These are phyloP conservation scores for Perkinsus marinus DNA, from an alignment of 169 alveolate species.

Conservation along the genomic window DNA sequence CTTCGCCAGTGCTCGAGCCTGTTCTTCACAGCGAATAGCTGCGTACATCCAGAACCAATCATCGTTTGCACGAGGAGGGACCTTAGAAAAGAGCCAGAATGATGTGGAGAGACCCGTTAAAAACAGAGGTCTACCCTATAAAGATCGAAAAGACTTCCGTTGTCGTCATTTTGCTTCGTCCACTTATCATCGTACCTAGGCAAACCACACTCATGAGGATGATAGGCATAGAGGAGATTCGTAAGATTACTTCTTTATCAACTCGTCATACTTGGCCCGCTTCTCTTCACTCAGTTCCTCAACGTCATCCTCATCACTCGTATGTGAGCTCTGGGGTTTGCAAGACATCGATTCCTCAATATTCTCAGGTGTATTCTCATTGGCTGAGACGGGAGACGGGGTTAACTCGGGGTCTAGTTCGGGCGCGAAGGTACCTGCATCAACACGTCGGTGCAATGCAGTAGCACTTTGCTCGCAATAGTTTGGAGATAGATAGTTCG, in stretches of 20 bases:
- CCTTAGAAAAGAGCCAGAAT: neutral
- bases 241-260: neutral
- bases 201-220: neutral
- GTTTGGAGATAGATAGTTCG: too few relatives aligned
- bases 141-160: neutral
- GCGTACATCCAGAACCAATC: neutral
- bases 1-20: neutral
- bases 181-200: neutral
- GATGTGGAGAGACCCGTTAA: neutral
- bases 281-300: neutral
- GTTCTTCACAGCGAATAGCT: neutral
- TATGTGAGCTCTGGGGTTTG: neutral
- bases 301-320: neutral
- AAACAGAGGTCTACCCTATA: neutral
- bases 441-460: too few relatives aligned
- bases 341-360: neutral
- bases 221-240: too few relatives aligned
- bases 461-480: too few relatives aligned
- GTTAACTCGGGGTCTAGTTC: neutral
- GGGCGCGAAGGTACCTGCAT: neutral
- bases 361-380: neutral
- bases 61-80: neutral
- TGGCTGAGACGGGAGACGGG: neutral
- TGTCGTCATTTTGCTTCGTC: neutral
- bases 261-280: neutral